Evolutionary conservation across 1,284 basidiomycete genomes (phyloP).

Genomic region (Cutaneotrichosporon sp.): DNA sequence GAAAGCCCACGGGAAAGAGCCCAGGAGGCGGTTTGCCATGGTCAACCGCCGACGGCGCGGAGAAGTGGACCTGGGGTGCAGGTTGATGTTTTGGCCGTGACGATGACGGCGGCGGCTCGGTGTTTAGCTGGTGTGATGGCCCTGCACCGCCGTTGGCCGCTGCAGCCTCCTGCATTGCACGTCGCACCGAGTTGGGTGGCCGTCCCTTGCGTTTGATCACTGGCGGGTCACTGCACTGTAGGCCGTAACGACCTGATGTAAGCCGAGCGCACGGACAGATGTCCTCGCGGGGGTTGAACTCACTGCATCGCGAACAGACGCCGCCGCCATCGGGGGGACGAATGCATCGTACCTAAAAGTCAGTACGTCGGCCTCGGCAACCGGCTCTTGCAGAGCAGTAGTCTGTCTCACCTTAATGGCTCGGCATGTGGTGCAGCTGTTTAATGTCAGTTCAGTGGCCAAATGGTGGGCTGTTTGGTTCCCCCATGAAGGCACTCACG

Average conservation of each 20-base stretch:
- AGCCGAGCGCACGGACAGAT: neutral
- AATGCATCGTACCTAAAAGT: constrained; percentile 25
- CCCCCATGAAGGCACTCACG: constrained; percentile 8
- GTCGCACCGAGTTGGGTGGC: constrained; percentile 17
- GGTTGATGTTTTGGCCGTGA: no score
- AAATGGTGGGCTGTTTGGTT: no score
- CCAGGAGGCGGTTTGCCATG: neutral
- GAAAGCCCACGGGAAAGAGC: neutral
- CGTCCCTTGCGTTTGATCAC: constrained; percentile 26
- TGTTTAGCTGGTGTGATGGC: neutral
- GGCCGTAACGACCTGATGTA: constrained; percentile 17
- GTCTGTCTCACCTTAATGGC: constrained; percentile 20
- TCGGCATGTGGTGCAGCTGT: constrained; percentile 28
- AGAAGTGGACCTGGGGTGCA: no score
- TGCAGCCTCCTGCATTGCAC: constrained; percentile 1
- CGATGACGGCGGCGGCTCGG: no score
- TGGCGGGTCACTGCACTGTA: constrained; percentile 22
- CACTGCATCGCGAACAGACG: constrained; percentile 25
- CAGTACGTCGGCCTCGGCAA: neutral
- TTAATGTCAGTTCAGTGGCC: neutral
- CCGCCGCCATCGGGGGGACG: constrained; percentile 15
- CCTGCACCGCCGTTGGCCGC: neutral
- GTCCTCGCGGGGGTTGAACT: constrained; percentile 3
- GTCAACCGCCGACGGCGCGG: no score
- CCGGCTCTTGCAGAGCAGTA: no score